Conservation (phyloP, 2,329 filamentous ascomycete genomes). For the Tolypocladium cylindrosporum region DNA sequence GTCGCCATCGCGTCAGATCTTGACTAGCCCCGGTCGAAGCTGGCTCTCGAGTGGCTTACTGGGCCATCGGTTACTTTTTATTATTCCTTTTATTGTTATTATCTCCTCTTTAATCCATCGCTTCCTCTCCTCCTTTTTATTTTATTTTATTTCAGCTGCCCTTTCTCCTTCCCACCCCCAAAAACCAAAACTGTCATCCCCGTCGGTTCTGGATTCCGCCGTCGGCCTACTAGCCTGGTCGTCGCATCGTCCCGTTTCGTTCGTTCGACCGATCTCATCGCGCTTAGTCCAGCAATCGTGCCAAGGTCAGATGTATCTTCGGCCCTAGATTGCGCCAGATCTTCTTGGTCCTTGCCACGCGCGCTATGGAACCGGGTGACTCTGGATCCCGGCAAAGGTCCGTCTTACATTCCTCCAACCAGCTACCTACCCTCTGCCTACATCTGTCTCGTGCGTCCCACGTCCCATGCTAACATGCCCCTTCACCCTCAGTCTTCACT, state of each 20-base stretch:
- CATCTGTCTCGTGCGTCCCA: slow-evolving; percentile 8
- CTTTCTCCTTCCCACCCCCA: background rate
- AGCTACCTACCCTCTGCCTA: slow-evolving; percentile 5
- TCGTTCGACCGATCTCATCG: background rate
- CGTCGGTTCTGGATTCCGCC: slow-evolving; percentile 4
- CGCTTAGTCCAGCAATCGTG: background rate
- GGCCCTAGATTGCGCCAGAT: slow-evolving; percentile 25
- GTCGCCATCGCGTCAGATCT: slow-evolving; percentile 23
- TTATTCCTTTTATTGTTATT: slow-evolving; percentile 8
- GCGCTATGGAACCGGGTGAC: slow-evolving; percentile 29
- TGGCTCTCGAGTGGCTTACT: slow-evolving; percentile 7
- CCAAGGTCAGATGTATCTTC: slow-evolving; percentile 26
- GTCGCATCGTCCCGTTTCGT: background rate
- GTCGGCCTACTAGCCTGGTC: background rate
- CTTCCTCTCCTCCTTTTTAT: background rate
- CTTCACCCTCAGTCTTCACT: slow-evolving; percentile 6
- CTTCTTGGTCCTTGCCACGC: slow-evolving; percentile 23
- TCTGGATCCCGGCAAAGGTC: slow-evolving; percentile 27
- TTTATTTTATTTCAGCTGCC: background rate
- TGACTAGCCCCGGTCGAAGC: slow-evolving; percentile 7
- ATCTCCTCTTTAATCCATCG: background rate
- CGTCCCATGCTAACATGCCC: slow-evolving; percentile 15
- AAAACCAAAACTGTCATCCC: background rate
- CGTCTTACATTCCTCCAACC: slow-evolving; percentile 18
- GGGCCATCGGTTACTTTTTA: slow-evolving; percentile 7